Percentiles rank a stretch among this genome's conserved stretches.
Conservation (phyloP, 2,329 filamentous ascomycete species). For the Dactylellina cionopaga region DNA sequence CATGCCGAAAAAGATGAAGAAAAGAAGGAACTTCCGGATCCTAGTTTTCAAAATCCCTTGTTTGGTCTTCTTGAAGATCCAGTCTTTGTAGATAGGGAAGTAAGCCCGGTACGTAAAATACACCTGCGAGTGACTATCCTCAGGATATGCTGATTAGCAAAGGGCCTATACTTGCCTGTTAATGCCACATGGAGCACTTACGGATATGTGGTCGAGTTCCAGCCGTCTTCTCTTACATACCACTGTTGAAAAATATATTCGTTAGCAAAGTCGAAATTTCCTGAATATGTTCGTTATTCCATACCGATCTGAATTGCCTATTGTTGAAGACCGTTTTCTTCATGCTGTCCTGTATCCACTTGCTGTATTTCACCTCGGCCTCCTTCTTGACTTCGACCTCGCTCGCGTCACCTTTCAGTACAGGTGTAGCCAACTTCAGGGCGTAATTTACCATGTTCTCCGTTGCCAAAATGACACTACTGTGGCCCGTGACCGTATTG, state of each 20-base stretch:
- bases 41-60: slow-evolving; percentile 35
- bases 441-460: slow-evolving; percentile 72
- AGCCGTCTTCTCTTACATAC: slow-evolving; percentile 47
- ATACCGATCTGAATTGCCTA: slow-evolving; percentile 19
- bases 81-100: slow-evolving; percentile 45
- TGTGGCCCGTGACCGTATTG: slow-evolving; percentile 72
- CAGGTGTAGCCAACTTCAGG: slow-evolving; percentile 68
- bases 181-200: slow-evolving; percentile 2
- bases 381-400: slow-evolving; percentile 65
- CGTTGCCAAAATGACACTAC: slow-evolving; percentile 68
- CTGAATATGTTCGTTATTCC: background rate
- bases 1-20: slow-evolving; percentile 37
- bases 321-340: slow-evolving; percentile 45
- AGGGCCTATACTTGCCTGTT: background rate
- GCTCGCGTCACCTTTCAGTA: slow-evolving; percentile 63
- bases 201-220: slow-evolving; percentile 51
- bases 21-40: slow-evolving; percentile 23
- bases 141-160: background rate
- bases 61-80: slow-evolving; percentile 41
- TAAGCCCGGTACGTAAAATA: slow-evolving; percentile 42
- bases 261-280: slow-evolving; percentile 3
- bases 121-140: slow-evolving; percentile 36
- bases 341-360: slow-evolving; percentile 62
- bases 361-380: slow-evolving; percentile 64
- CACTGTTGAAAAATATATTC: slow-evolving; percentile 12